A percentile compares a stretch with the other conserved stretches of the same genome.
Evolutionary conservation across 148 eudicot species (phyloP).

Genomic region (Persicaria maculosa): DNA sequence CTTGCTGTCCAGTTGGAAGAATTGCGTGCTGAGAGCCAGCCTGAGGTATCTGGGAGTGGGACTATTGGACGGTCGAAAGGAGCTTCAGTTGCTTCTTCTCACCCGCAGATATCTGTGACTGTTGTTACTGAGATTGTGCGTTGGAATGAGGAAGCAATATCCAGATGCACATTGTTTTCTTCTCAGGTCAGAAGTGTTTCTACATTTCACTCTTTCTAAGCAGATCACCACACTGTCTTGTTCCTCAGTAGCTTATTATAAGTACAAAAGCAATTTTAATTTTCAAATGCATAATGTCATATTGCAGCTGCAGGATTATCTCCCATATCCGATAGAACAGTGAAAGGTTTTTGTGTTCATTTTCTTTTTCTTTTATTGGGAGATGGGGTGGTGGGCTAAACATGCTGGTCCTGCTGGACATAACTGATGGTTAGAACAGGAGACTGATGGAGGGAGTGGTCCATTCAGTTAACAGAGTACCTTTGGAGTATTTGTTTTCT

Average conservation of each 20-base stretch:
- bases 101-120: slow-evolving; percentile 89
- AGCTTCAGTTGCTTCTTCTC: slow-evolving; percentile 66
- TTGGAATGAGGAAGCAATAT: slow-evolving; percentile 98
- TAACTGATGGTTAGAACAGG: not conserved
- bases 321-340: not conserved
- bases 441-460: not conserved
- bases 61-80: slow-evolving; percentile 91
- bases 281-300: not conserved
- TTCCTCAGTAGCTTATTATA: not conserved
- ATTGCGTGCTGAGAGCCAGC: slow-evolving; percentile 73
- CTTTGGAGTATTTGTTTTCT: not conserved
- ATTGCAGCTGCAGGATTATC: not conserved
- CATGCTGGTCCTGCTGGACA: not conserved
- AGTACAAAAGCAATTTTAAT: not conserved
- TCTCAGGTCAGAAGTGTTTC: slow-evolving; percentile 35
- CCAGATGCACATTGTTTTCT: slow-evolving; percentile 83
- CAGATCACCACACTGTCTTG: not conserved
- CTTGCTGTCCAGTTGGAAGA: slow-evolving; percentile 57
- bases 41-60: slow-evolving; percentile 58
- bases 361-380: not conserved
- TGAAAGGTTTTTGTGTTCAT: not conserved
- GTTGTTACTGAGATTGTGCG: slow-evolving; percentile 98
- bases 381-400: not conserved
- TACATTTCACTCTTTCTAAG: not conserved
- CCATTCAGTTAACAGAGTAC: not conserved